A percentile compares a stretch with the other conserved stretches of the same genome.
phyloP scores from a whole-genome alignment of 2,329 filamentous ascomycete species.

The Cryphonectria radicalis region DNA sequence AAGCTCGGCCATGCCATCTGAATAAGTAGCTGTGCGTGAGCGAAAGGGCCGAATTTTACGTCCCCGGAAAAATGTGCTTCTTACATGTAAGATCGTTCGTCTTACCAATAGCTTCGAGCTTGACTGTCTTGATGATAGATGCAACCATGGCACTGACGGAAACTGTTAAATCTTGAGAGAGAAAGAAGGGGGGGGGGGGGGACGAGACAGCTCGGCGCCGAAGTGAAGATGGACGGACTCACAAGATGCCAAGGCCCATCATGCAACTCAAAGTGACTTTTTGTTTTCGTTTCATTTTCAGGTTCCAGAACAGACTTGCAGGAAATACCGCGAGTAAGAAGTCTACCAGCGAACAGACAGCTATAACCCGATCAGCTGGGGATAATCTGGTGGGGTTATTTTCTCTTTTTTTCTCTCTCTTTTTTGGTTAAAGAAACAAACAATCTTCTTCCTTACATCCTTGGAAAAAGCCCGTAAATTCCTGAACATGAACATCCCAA shows the following conservation, averaged over 20 bases:
- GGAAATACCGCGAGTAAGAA: constrained; percentile 31
- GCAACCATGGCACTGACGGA: constrained; percentile 29
- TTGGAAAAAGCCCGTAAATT: constrained; percentile 30
- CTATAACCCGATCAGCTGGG: constrained; percentile 13
- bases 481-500: constrained; percentile 25
- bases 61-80: neutral
- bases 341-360: constrained; percentile 29
- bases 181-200: too few relatives aligned
- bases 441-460: too few relatives aligned
- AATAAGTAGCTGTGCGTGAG: neutral
- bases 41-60: too few relatives aligned
- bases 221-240: neutral
- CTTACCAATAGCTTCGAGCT: constrained; percentile 13
- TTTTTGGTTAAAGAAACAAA: too few relatives aligned
- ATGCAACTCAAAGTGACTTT: constrained; percentile 26
- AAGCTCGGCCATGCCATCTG: constrained; percentile 28
- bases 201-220: too few relatives aligned
- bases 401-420: neutral
- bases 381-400: too few relatives aligned
- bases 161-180: neutral
- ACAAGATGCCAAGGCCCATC: constrained; percentile 31
- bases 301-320: constrained; percentile 30
- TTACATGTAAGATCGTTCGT: constrained; percentile 6
- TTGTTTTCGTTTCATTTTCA: constrained; percentile 30
- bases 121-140: constrained; percentile 30